phyloP scores from a whole-genome alignment of 2,329 filamentous ascomycete species.

The Ascochyta pisi region DNA sequence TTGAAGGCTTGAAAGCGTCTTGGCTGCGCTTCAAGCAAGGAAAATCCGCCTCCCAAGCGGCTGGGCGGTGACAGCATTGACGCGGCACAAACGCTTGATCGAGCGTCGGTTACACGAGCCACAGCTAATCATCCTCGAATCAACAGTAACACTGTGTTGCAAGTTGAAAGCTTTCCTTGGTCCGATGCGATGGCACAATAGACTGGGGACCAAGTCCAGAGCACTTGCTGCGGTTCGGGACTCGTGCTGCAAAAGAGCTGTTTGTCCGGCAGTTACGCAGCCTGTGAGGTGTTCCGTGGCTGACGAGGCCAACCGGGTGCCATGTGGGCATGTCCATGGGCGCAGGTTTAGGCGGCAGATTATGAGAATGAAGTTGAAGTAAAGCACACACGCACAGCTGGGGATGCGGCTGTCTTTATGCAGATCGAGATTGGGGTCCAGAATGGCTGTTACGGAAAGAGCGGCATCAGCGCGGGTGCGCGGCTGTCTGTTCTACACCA shows the following conservation, averaged over 20 bases:
- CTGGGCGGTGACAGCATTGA: constrained; percentile 23
- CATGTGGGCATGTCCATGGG: neutral
- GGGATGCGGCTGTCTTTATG: constrained; percentile 4
- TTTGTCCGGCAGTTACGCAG: neutral
- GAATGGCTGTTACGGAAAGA: constrained; percentile 4
- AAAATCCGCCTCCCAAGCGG: constrained; percentile 4
- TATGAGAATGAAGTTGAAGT: neutral
- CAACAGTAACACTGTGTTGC: neutral
- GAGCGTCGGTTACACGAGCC: neutral
- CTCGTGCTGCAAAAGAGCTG: neutral
- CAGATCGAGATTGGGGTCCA: neutral
- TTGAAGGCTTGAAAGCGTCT: constrained; percentile 25
- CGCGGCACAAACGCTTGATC: constrained; percentile 29
- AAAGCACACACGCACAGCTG: neutral
- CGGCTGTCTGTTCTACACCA: constrained; percentile 4
- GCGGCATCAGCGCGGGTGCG: constrained; percentile 10
- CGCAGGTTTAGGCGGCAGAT: neutral
- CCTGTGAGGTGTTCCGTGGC: constrained; percentile 1
- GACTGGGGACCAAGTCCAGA: neutral
- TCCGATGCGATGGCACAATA: neutral
- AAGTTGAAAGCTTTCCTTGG: neutral
- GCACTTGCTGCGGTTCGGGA: neutral
- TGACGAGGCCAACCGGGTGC: neutral
- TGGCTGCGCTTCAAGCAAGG: constrained; percentile 15
- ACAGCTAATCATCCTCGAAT: constrained; percentile 13